Conservation (phyloP, 768 basidiomycete species). For the Russula ochroleuca region DNA sequence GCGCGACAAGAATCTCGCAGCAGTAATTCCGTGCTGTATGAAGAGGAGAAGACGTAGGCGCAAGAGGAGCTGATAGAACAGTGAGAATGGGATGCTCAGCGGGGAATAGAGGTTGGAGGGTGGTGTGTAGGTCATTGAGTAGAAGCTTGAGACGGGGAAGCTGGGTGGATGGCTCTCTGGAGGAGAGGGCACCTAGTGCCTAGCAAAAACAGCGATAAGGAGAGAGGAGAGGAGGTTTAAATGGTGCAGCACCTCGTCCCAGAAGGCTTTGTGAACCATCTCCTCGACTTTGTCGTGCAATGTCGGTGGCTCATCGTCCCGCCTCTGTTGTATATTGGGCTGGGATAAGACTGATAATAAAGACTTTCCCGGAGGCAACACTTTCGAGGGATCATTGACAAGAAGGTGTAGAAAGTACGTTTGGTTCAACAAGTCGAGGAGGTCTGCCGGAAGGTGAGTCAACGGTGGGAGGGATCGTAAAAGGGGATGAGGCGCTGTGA, state of each 20-base stretch:
- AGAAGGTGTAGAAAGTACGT: slow-evolving; percentile 65
- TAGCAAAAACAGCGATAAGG: slow-evolving; percentile 31
- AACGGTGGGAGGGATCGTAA: slow-evolving; percentile 26
- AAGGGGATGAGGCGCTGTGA: slow-evolving; percentile 22
- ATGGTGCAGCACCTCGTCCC: slow-evolving; percentile 54
- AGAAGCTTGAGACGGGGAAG: slow-evolving; percentile 54
- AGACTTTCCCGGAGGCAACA: slow-evolving; percentile 71
- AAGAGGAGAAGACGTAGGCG: slow-evolving; percentile 66
- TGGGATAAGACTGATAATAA: slow-evolving; percentile 57
- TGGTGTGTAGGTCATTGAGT: slow-evolving; percentile 49
- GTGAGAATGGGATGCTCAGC: slow-evolving; percentile 46
- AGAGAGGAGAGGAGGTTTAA: slow-evolving; percentile 8
- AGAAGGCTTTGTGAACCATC: slow-evolving; percentile 60
- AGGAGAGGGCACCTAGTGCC: slow-evolving; percentile 55
- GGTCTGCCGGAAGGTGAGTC: slow-evolving; percentile 48
- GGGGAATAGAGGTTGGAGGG: slow-evolving; percentile 57
- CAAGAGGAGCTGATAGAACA: slow-evolving; percentile 52
- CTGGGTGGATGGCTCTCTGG: slow-evolving; percentile 54
- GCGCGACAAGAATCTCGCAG: slow-evolving; percentile 47
- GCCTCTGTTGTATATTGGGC: slow-evolving; percentile 22
- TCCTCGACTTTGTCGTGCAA: slow-evolving; percentile 48
- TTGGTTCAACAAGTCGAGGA: slow-evolving; percentile 53
- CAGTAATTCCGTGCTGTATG: slow-evolving; percentile 52
- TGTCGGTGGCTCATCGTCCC: slow-evolving; percentile 31
- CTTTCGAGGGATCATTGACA: slow-evolving; percentile 52